Base-by-base conservation (phyloP, 75 land plant genomes). In the Pinus taeda region DNA sequence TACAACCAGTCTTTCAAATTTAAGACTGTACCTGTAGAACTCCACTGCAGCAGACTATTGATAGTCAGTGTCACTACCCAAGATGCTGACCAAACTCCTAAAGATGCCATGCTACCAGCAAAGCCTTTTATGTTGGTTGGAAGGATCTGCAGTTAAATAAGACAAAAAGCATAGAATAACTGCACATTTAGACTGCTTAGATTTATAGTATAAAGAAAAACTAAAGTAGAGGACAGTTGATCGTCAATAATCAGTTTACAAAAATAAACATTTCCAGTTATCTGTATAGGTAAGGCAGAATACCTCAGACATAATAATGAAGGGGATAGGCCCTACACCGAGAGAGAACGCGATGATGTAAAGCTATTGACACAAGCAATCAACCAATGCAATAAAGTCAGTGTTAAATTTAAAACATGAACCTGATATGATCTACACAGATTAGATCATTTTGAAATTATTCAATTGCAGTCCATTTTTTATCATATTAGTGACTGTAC, bases 31-130 rank as follows among this genome's bases (percentile, higher is more conserved):
- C 95, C 96, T 89, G 88, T 87, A 57, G 66, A 71, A 76, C 84
- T 93, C 96, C 96, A 93, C 24, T 72, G 63, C 61, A 91, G 77
- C 17, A 93, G 83, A 57, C 85, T 63, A 67, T 85, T 89, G 14
- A 93, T 91, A 17, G 90, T 87, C 89, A 93, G 79, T 20, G 96
- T 93, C 3, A 93, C 80, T n/a, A 81, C 36, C 82, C 83, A 93
- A 22, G 92, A 67, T 4, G 64, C 39, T 14, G 86, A 77, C 93
- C 93, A 93, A 57, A 91, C 91, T 59, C 80, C 85, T 30, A 93
- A 82, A 0, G 96, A 89, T 45, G 96, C 96, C 9, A 93, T 73
- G 76, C 96, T 93, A 49, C 96, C 96, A 79, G 96, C 96, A 60
- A 93, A 79, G 4, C 94, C 76, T 77, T 91, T 93, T 4, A 93